Conservation (phyloP, 768 basidiomycete species). For the Mycena alexandri region DNA sequence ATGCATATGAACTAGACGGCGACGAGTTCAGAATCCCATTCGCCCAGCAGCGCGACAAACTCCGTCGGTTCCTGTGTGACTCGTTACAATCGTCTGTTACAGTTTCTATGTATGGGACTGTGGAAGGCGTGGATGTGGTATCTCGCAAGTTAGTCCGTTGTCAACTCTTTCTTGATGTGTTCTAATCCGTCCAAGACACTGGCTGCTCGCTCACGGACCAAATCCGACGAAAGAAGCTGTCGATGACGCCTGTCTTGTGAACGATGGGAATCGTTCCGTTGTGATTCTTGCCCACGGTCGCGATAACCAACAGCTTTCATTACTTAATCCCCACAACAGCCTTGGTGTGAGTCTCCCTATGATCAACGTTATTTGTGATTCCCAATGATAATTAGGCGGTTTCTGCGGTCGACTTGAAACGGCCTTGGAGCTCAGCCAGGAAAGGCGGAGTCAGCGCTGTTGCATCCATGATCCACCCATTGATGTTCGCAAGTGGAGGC, state of each 20-base stretch:
- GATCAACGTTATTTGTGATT: background rate
- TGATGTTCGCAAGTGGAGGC: slow-evolving; percentile 62
- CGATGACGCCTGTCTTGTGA: slow-evolving; percentile 58
- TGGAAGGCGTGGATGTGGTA: slow-evolving; percentile 47
- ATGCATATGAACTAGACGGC: slow-evolving; percentile 29
- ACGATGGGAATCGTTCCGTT: slow-evolving; percentile 40
- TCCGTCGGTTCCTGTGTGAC: slow-evolving; percentile 52
- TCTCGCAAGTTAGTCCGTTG: slow-evolving; percentile 39
- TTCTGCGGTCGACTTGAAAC: slow-evolving; percentile 34
- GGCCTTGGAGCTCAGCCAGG: slow-evolving; percentile 51
- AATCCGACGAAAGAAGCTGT: slow-evolving; percentile 47
- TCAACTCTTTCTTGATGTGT: slow-evolving; percentile 12
- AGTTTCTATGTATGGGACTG: slow-evolving; percentile 55
- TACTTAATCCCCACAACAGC: slow-evolving; percentile 35
- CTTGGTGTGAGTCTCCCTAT: slow-evolving; percentile 40
- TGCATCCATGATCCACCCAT: slow-evolving; percentile 54
- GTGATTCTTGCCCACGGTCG: slow-evolving; percentile 56
- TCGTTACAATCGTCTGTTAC: slow-evolving; percentile 38
- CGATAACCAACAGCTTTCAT: slow-evolving; percentile 50
- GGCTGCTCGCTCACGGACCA: slow-evolving; percentile 30
- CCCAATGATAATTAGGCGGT: slow-evolving; percentile 19
- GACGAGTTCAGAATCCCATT: slow-evolving; percentile 36
- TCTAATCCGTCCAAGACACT: slow-evolving; percentile 36
- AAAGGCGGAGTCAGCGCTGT: slow-evolving; percentile 59
- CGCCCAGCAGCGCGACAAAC: slow-evolving; percentile 49